Base-by-base conservation (phyloP, 2,329 filamentous ascomycete species). In the Aspergillus niger region DNA sequence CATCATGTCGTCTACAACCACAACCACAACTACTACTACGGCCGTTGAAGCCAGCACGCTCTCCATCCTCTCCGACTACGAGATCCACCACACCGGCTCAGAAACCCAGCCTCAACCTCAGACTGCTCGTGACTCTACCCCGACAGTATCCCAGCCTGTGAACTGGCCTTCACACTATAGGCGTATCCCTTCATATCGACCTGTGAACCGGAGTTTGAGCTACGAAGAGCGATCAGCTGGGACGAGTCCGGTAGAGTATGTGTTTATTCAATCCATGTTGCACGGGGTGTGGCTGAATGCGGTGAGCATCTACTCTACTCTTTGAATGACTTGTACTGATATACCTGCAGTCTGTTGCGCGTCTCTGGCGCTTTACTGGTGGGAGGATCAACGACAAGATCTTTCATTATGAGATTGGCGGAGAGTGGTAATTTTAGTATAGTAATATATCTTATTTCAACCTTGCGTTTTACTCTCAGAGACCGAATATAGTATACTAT, bases 401-500 rank as follows among this genome's bases (percentile, higher is more conserved):
- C 22, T 83, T 85, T 54, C 76, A 76, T 32, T 85, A 84, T 65
- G 77, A 80, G 32, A 72, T 86, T 59, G 84, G 85, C 10, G 84
- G 84, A 11, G 84, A 86, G 69, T 83, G 76, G 69, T 82, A 61
- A 53, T 10, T n/a, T 17, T 39, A 17, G 30, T 24, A 49, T 24
- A 50, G n/a, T 17, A 15, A 13, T 36, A 36, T 15, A 4, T 13
- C 11, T 36, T 5, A 13, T 32, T 32, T 13, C 30, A 13, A 0
- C 11, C 4, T 1, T 30, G 28, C 28, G 8, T 30, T 30, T 20
- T 20, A 20, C 20, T 20, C 20, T 20, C 20, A 20, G 20, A 20
- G 20, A 20, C 20, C 20, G 20, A 20, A 20, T 20, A 20, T 20
- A 20, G 20, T 20, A 20, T 20, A 20, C 20, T 20, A 20, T 20